Evolutionary conservation across 441 rosid species (phyloP).

Genomic region (Dalechampia spathulata): DNA sequence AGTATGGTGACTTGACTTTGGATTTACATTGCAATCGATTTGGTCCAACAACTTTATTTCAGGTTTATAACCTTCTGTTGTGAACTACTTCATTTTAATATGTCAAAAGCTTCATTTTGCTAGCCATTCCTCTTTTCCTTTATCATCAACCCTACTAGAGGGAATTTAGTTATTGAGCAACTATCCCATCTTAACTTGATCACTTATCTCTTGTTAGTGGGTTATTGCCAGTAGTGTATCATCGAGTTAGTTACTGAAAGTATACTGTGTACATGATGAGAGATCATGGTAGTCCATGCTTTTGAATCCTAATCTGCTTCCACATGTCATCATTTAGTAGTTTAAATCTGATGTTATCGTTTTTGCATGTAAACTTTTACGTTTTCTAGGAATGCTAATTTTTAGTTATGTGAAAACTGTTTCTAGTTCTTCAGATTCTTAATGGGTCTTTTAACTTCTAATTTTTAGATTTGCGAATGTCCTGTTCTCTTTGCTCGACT

Average conservation of each 20-base stretch:
- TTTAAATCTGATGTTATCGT: too few species aligned
- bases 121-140: neutral
- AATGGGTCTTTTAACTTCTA: conserved; percentile 6
- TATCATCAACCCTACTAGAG: neutral
- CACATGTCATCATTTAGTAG: too few species aligned
- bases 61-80: conserved; percentile 38
- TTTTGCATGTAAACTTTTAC: too few species aligned
- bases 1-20: conserved; percentile 76
- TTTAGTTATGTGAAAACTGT: conserved; percentile 1
- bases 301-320: too few species aligned
- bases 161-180: neutral
- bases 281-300: too few species aligned
- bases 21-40: conserved; percentile 98
- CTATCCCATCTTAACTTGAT: neutral
- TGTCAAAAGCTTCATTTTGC: neutral
- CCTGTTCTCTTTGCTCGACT: conserved; percentile 77
- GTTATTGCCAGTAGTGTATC: neutral
- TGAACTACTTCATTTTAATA: conserved; percentile 6
- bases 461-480: conserved; percentile 85
- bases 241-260: neutral
- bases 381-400: neutral
- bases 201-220: neutral
- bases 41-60: conserved; percentile 93
- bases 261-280: neutral
- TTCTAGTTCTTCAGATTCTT: conserved; percentile 10